These are phyloP conservation scores for Dicorynia guianensis DNA, from an alignment of 306 rosid genomes.

Conservation along the genomic window DNA sequence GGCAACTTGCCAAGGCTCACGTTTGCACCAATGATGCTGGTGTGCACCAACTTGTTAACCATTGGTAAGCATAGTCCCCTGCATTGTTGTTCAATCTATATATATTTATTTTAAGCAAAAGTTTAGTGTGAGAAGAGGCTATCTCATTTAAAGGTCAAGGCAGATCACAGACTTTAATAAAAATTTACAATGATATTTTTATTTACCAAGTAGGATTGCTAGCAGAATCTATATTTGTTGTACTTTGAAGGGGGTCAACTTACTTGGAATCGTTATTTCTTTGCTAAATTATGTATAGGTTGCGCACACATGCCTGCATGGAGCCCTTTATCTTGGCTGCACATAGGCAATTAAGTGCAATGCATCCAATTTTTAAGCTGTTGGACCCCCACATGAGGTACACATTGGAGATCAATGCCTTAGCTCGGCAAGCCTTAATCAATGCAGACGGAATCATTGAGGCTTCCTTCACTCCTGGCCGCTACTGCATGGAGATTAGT, in stretches of 20 bases:
- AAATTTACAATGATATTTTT: too few relatives aligned
- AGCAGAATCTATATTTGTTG: too few relatives aligned
- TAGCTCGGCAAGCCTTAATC: slow-evolving; percentile 75
- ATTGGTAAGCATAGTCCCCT: slow-evolving; percentile 56
- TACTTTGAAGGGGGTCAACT: not conserved
- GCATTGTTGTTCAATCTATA: not conserved
- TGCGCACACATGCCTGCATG: slow-evolving; percentile 76
- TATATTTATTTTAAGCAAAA: too few relatives aligned
- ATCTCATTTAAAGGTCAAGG: too few relatives aligned
- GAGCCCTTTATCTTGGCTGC: slow-evolving; percentile 87
- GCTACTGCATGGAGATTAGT: slow-evolving; percentile 82
- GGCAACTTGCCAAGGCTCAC: slow-evolving; percentile 93
- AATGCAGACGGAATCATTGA: slow-evolving; percentile 77
- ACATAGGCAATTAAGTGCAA: slow-evolving; percentile 87
- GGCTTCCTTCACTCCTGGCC: slow-evolving; percentile 84
- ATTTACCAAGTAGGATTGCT: too few relatives aligned
- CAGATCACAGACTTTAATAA: too few relatives aligned
- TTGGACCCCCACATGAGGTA: slow-evolving; percentile 93
- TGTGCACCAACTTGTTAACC: slow-evolving; percentile 89
- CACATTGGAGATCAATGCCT: slow-evolving; percentile 73
- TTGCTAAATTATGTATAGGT: slow-evolving; percentile 44
- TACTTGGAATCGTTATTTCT: not conserved
- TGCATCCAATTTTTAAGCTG: slow-evolving; percentile 86
- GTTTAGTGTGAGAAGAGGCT: too few relatives aligned
- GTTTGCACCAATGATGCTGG: slow-evolving; percentile 85